These are phyloP conservation scores for Sporothrix variecibatus DNA, from an alignment of 2,329 filamentous ascomycete genomes.

Conservation along the genomic window DNA sequence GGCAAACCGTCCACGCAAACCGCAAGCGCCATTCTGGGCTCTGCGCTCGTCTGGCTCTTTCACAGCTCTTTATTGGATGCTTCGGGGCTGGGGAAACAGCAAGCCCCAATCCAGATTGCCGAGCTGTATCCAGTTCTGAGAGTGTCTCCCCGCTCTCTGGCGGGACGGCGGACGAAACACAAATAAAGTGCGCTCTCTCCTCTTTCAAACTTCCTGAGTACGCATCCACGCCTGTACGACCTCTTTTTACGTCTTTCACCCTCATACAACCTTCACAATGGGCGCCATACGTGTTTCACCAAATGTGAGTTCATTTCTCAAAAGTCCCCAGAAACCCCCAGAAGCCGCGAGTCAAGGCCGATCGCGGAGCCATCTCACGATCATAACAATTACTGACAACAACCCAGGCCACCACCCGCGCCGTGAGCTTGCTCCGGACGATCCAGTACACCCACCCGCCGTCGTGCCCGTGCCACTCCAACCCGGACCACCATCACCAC, in stretches of 20 bases:
- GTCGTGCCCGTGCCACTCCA: slow-evolving; percentile 88
- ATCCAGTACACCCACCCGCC: slow-evolving; percentile 88
- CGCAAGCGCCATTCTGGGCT: neutral
- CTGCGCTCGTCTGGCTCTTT: neutral
- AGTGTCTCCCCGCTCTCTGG: neutral
- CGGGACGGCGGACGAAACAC: neutral
- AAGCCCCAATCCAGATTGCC: slow-evolving; percentile 12
- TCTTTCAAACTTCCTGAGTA: too few species aligned
- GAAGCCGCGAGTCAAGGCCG: slow-evolving; percentile 2
- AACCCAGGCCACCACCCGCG: slow-evolving; percentile 60
- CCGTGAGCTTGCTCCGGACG: slow-evolving; percentile 76
- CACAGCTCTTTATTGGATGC: neutral
- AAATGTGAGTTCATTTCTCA: slow-evolving; percentile 37
- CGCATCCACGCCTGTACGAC: neutral
- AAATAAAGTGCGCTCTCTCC: neutral
- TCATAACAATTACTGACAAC: neutral
- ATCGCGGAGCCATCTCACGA: neutral
- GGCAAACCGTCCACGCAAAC: neutral
- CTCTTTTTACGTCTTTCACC: neutral
- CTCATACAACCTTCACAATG: slow-evolving; percentile 17
- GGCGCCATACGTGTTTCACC: slow-evolving; percentile 38
- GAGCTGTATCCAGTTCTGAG: slow-evolving; percentile 9
- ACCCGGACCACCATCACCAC: slow-evolving; percentile 75
- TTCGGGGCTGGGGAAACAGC: slow-evolving; percentile 8
- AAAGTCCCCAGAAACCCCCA: neutral